Conservation (phyloP, 768 basidiomycete species). For the Lepiota venenata region DNA sequence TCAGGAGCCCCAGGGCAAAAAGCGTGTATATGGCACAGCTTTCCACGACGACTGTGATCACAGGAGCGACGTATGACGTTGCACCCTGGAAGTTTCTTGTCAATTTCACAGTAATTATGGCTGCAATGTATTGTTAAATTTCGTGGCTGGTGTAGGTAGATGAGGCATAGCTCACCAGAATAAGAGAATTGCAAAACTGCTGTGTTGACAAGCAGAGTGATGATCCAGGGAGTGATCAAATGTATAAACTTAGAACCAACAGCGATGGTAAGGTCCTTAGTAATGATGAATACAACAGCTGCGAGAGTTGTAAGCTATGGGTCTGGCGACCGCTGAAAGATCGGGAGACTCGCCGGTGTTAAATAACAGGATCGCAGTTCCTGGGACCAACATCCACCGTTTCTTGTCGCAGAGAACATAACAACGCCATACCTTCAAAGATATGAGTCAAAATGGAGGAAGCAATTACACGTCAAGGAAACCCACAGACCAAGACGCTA, state of each 20-base stretch:
- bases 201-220: neutral
- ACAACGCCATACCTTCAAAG: conserved; percentile 8
- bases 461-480: no score
- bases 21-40: conserved; percentile 9
- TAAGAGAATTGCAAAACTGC: neutral
- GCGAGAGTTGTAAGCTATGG: no score
- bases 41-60: conserved; percentile 1
- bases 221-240: conserved; percentile 4
- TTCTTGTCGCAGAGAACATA: conserved; percentile 6
- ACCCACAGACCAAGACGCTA: neutral
- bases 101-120: neutral
- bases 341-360: neutral
- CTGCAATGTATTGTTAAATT: neutral
- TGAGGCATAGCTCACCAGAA: conserved; percentile 1
- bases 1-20: conserved; percentile 1
- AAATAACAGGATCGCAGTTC: neutral
- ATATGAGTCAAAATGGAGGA: neutral
- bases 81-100: neutral
- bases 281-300: neutral
- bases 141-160: neutral
- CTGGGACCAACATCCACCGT: conserved; percentile 5
- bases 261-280: neutral
- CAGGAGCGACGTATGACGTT: neutral
- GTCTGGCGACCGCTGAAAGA: no score
- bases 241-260: conserved; percentile 2